These are phyloP conservation scores for Colletotrichum euphorbiae DNA, from an alignment of 2,329 filamentous ascomycete genomes.

Conservation along the genomic window DNA sequence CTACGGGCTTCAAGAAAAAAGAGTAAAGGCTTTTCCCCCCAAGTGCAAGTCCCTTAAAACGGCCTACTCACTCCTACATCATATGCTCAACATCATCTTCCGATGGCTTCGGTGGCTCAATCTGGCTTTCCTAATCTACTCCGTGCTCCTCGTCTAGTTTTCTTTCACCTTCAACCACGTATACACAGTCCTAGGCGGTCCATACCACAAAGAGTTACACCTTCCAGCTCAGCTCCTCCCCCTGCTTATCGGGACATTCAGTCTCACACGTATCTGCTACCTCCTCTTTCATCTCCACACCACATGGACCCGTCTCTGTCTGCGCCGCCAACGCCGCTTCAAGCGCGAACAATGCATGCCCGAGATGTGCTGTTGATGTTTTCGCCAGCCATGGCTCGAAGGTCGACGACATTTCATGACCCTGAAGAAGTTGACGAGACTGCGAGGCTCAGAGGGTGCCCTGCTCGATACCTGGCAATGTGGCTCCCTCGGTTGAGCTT, in stretches of 20 bases:
- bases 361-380: not conserved
- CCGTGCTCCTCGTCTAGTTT: conserved; percentile 43
- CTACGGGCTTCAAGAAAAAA: conserved; percentile 41
- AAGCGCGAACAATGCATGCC: not conserved
- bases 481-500: conserved; percentile 44
- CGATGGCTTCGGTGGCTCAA: conserved; percentile 43
- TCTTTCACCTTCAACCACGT: conserved; percentile 46
- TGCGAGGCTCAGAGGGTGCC: not conserved
- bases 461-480: conserved; percentile 40
- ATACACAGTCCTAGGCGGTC: conserved; percentile 41
- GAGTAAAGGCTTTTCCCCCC: conserved; percentile 38
- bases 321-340: not conserved
- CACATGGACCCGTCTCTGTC: conserved; percentile 15
- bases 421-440: not conserved
- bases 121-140: conserved; percentile 45
- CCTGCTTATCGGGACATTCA: conserved; percentile 42
- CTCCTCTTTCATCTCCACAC: conserved; percentile 37
- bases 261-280: conserved; percentile 42
- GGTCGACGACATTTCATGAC: not conserved
- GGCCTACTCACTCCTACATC: not conserved
- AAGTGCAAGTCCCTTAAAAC: no score
- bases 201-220: conserved; percentile 38
- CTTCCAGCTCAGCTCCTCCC: conserved; percentile 43
- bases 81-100: conserved; percentile 41
- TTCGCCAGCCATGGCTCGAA: conserved; percentile 11